Evolutionary conservation across 2,329 filamentous ascomycete genomes (phyloP).

Genomic region (Zymoseptoria crescenta): DNA sequence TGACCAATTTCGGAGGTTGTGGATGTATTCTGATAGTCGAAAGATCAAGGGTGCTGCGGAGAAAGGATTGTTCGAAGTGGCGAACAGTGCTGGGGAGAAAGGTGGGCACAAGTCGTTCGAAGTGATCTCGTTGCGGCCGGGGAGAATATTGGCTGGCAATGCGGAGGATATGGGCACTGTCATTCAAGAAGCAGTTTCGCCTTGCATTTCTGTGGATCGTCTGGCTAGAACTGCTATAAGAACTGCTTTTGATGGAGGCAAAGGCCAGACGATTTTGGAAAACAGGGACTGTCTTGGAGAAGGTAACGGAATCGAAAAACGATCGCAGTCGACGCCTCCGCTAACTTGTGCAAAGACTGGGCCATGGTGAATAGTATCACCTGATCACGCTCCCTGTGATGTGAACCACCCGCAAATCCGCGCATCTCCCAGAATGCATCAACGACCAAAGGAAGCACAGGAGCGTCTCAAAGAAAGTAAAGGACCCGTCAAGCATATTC

Average conservation of each 20-base stretch:
- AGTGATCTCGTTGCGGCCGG: constrained; percentile 27
- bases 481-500: neutral
- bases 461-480: neutral
- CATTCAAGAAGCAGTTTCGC: constrained; percentile 23
- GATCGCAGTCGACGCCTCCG: neutral
- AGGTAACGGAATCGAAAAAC: constrained; percentile 7
- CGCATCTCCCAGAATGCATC: neutral
- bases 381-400: neutral
- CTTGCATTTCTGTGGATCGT: constrained; percentile 26
- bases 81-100: constrained; percentile 21
- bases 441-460: neutral
- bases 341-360: neutral
- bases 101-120: constrained; percentile 29
- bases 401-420: neutral
- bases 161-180: constrained; percentile 27
- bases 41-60: constrained; percentile 33
- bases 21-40: constrained; percentile 28
- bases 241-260: constrained; percentile 24
- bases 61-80: constrained; percentile 29
- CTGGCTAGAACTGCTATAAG: constrained; percentile 26
- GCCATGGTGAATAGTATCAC: neutral
- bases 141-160: constrained; percentile 22
- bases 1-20: constrained; percentile 33
- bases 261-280: constrained; percentile 29
- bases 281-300: constrained; percentile 30